Percentiles rank a stretch among this genome's conserved stretches.
These are phyloP conservation scores for Nyssa sinensis DNA, from an alignment of 148 eudicot genomes.

Conservation along the genomic window DNA sequence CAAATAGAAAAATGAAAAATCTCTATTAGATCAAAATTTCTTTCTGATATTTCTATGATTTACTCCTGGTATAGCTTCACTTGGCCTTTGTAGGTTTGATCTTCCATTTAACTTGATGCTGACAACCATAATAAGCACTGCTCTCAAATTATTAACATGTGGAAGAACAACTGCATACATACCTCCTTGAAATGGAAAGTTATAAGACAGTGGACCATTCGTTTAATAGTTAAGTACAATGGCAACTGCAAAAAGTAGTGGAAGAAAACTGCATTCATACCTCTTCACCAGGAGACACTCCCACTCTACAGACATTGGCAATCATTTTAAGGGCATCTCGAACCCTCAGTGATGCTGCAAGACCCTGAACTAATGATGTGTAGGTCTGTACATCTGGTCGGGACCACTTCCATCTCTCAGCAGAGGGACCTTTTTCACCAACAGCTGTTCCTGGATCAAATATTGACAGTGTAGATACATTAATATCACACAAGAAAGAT, in stretches of 20 bases:
- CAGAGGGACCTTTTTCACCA: constrained; percentile 39
- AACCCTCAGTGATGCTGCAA: constrained; percentile 83
- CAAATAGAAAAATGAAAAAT: neutral
- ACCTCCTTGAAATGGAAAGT: neutral
- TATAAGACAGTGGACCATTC: too few relatives aligned
- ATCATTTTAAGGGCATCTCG: constrained; percentile 78
- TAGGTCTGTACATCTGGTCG: constrained; percentile 75
- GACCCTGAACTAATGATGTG: constrained; percentile 60
- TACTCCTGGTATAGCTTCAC: neutral
- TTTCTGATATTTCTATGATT: neutral
- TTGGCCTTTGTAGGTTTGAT: neutral
- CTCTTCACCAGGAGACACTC: constrained; percentile 90
- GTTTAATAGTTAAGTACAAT: neutral
- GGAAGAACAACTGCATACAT: too few relatives aligned
- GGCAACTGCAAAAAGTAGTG: neutral
- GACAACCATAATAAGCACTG: neutral
- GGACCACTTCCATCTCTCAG: constrained; percentile 86
- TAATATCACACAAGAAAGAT: neutral
- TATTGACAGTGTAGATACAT: constrained; percentile 4
- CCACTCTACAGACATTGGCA: constrained; percentile 61
- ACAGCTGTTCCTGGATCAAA: constrained; percentile 28
- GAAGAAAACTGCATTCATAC: constrained; percentile 25
- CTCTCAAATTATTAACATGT: neutral
- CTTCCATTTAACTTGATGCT: neutral
- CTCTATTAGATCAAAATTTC: too few relatives aligned